phyloP scores from a whole-genome alignment of 2,329 filamentous ascomycete species.

The Diaporthe australafricana region DNA sequence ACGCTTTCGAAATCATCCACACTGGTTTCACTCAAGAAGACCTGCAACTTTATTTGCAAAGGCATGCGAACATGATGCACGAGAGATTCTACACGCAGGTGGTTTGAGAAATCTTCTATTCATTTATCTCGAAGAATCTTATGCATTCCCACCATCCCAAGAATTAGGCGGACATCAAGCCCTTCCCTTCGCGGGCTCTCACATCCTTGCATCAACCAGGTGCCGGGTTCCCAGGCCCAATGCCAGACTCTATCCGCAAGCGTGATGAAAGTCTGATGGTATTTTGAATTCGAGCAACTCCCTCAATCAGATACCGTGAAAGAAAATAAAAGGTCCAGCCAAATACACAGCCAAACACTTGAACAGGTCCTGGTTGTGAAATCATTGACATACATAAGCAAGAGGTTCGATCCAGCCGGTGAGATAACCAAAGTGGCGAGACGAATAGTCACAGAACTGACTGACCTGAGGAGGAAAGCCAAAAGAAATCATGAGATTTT shows the following conservation, averaged over 20 bases:
- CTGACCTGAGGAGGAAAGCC: background rate
- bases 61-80: background rate
- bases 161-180: background rate
- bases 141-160: background rate
- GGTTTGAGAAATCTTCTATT: background rate
- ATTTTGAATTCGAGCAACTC: background rate
- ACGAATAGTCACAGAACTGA: background rate
- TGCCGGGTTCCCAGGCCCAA: background rate
- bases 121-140: background rate
- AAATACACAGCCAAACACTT: background rate
- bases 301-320: background rate
- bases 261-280: background rate
- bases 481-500: background rate
- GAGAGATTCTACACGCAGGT: background rate
- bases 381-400: background rate
- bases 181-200: background rate
- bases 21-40: too few relatives aligned
- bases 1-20: background rate
- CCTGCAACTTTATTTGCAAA: background rate
- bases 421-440: too few relatives aligned
- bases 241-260: background rate
- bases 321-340: background rate
- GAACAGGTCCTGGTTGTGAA: background rate
- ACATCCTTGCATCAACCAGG: background rate
- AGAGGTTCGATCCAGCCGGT: constrained; percentile 8